Evolutionary conservation across 1,284 basidiomycete species (phyloP), one percentile per base, ranked within the genome.

Genomic region (Hortiboletus rubellus): DNA sequence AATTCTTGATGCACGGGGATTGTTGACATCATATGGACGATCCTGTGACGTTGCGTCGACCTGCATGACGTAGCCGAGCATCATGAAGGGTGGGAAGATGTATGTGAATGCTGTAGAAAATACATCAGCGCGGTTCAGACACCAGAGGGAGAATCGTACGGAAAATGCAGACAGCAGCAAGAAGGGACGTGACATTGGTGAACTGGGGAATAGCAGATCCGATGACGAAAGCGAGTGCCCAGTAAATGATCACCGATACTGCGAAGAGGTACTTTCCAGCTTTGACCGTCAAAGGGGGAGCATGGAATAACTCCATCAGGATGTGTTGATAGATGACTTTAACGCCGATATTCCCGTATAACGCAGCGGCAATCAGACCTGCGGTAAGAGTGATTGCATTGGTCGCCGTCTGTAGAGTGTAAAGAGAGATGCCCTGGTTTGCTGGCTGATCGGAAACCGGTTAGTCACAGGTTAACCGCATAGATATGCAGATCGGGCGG

Each of bases 321-420:
- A 85, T 69, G 50, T 77, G 77, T 50, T 78, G 75, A 57, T 80
- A 82, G 11, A 79, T 71, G 34, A 80, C 75, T 55, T 75, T 84
- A 62, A 83, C 76, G 41, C 82, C 83, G 50, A 89, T 84, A 69
- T 86, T 86, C 14, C 83, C 81, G 60, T 89, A 89, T 37, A 88
- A 65, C 17, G 85, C 82, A 24, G 81, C 83, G 1, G 84, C 83
- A 47, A 85, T 81, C 33, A 83, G 74, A 41, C 77, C 79, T 2
- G 79, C 78, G 4, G 78, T 65, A 30, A 85, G 74, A 14, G 77
- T 75, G n/a, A 85, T 64, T 0, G 76, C 76, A 57, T 86, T 86
- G 12, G 80, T 78, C 60, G 68, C 61, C 5, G 74, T 76, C 65
- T 78, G 76, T 58, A 75, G 67, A 22, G 71, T 62, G 62, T 75